These are phyloP conservation scores for Plasmodium ovale DNA, from an alignment of 169 alveolate species.

Conservation along the genomic window DNA sequence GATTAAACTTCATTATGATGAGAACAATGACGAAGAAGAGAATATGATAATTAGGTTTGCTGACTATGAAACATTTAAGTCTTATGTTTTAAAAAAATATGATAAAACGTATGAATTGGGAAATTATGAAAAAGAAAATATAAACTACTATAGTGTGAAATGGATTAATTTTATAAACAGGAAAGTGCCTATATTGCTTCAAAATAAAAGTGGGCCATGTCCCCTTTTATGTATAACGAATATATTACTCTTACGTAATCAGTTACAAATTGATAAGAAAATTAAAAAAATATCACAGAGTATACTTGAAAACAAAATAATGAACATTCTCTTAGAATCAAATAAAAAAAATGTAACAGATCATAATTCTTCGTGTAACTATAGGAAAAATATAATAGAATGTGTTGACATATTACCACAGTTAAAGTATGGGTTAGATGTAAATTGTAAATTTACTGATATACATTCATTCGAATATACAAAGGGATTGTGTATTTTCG, in stretches of 20 bases:
- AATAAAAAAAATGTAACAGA: conserved; percentile 67
- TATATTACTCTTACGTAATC: conserved; percentile 71
- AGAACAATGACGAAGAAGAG: conserved; percentile 72
- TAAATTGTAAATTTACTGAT: conserved; percentile 76
- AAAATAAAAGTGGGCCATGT: conserved; percentile 77
- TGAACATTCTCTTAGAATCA: conserved; percentile 72
- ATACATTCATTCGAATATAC: conserved; percentile 77
- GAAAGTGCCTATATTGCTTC: conserved; percentile 69
- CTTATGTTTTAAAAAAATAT: conserved; percentile 68
- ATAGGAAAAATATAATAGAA: conserved; percentile 72
- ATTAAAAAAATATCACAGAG: conserved; percentile 70
- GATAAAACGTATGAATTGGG: conserved; percentile 21
- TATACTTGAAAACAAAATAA: conserved; percentile 49
- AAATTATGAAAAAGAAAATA: conserved; percentile 42
- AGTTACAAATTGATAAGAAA: conserved; percentile 73
- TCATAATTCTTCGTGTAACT: conserved; percentile 58
- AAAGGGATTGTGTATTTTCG: conserved; percentile 76
- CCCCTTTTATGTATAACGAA: conserved; percentile 77
- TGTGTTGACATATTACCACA: conserved; percentile 76
- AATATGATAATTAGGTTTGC: conserved; percentile 60
- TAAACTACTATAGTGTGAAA: conserved; percentile 72
- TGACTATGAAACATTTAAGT: conserved; percentile 72
- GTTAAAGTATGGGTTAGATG: conserved; percentile 77
- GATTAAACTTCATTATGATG: conserved; percentile 62
- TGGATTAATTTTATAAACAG: conserved; percentile 71